Evolutionary conservation across 176 grass and related monocot species (phyloP).

Genomic region (Zea luxurians): DNA sequence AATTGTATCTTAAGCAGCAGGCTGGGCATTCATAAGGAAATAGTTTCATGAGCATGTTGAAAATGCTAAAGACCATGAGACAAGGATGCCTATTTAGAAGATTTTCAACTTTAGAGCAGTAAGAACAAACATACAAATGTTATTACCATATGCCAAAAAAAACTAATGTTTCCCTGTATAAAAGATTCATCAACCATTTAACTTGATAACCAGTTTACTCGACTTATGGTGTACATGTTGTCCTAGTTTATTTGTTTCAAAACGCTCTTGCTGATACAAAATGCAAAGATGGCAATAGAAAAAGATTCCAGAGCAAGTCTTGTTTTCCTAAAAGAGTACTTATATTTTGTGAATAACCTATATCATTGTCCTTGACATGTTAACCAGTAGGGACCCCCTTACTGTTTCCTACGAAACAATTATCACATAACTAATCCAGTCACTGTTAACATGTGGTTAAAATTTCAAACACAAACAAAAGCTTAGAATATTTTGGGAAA

Average conservation of each 20-base stretch:
- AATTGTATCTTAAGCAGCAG: slow-evolving; percentile 12
- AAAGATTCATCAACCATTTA: neutral
- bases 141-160: slow-evolving; percentile 12
- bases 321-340: slow-evolving; percentile 10
- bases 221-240: neutral
- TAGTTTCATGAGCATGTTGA: neutral
- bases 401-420: neutral
- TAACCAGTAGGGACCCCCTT: neutral
- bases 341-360: neutral
- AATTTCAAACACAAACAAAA: slow-evolving; percentile 1
- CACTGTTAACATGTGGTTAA: slow-evolving; percentile 17
- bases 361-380: neutral
- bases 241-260: slow-evolving; percentile 23
- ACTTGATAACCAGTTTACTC: neutral
- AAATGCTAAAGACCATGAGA: slow-evolving; percentile 17
- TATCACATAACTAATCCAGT: neutral
- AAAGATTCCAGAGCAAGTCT: neutral
- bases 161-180: neutral
- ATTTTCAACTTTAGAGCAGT: neutral
- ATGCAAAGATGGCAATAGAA: slow-evolving; percentile 11
- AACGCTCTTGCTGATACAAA: slow-evolving; percentile 3
- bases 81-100: neutral
- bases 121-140: neutral
- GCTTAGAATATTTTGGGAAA: neutral
- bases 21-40: neutral